Base-by-base conservation (phyloP, 352 stramenopile genomes). In the Peronospora belbahrii region DNA sequence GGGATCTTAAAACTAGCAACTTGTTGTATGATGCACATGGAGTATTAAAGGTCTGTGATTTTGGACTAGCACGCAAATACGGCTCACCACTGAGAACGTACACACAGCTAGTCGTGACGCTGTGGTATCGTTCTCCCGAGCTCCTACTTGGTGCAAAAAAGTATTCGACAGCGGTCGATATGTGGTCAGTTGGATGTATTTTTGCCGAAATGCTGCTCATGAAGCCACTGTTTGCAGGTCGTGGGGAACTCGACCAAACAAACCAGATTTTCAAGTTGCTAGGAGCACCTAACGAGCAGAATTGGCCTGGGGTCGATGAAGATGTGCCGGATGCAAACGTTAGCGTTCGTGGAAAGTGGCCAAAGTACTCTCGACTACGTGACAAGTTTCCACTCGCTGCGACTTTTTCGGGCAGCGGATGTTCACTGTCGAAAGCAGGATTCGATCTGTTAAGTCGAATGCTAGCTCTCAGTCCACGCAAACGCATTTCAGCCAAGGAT, bases 1-100 rank as follows among this genome's bases (percentile, higher is more conserved):
- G 96, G 11, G 96, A 99, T 56, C 77, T 99, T 49, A 99, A 99
- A 74, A 97, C 94, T n/a, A 94, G 70, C 48, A 98, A 98, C 54
- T 75, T 99, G 57, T 63, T 99, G 4, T 97, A 98, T 46, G 89
- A 95, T 58, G 76, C 83, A 51, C 55, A 57, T 7, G 84, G 80
- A 1, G 33, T 74, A 5, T 62, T 94, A 15, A 92, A 91, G 39
- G 67, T 95, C 5, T 92, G 83, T 49, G 84, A 95, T 48, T 94
- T 95, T 60, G 84, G 84, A 2, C 69, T 94, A 15, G 75, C 79
- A 13, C 64, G 84, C 14, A 89, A 90, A 44, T 92, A 89, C 37
- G 80, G 79, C 30, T 85, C 74, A 9, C 82, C 83, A 0, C 67
- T 93, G 30, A 61, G 73, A 19, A 57, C 52, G 3, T 94, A 94